Evolutionary conservation across 805 yeast genomes (phyloP).

Genomic region (Candida palmyrensis): DNA sequence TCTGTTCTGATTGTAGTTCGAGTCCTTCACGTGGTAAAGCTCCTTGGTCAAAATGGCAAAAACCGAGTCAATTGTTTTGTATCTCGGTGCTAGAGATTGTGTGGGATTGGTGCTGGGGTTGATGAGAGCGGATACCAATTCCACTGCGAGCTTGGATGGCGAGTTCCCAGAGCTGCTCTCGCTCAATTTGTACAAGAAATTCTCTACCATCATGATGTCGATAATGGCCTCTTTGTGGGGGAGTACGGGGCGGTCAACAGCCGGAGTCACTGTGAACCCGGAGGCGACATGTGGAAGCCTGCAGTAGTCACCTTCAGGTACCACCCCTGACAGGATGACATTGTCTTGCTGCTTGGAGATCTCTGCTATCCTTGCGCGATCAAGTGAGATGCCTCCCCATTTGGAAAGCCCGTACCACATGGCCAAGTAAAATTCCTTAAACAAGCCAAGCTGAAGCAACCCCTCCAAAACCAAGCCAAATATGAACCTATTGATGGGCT

Average conservation of each 20-base stretch:
- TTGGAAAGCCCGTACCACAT: conserved; percentile 28
- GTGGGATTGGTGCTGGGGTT: conserved; percentile 13
- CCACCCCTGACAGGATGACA: not conserved
- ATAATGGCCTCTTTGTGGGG: conserved; percentile 7
- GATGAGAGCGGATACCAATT: conserved; percentile 20
- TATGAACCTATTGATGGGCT: conserved; percentile 27
- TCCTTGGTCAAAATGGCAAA: conserved; percentile 25
- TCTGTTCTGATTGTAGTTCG: conserved; percentile 13
- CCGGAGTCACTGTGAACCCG: too few relatives aligned
- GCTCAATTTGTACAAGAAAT: conserved; percentile 28
- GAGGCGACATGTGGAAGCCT: not conserved
- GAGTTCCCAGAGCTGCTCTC: conserved; percentile 14
- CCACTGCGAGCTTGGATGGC: conserved; percentile 19
- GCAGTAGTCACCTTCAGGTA: conserved; percentile 3
- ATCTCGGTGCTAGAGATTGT: conserved; percentile 16
- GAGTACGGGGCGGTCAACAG: not conserved
- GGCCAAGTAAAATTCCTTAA: conserved; percentile 22
- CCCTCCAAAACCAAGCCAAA: conserved; percentile 26
- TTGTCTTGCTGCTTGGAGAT: conserved; percentile 1
- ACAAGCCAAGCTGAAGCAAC: conserved; percentile 24
- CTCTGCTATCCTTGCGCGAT: conserved; percentile 1
- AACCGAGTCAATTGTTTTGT: conserved; percentile 23
- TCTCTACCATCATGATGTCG: conserved; percentile 28
- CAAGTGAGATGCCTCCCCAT: conserved; percentile 30
- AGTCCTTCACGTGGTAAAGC: conserved; percentile 23